Conservation (phyloP, 2,329 filamentous ascomycete species). For the Fusarium sambucinum region DNA sequence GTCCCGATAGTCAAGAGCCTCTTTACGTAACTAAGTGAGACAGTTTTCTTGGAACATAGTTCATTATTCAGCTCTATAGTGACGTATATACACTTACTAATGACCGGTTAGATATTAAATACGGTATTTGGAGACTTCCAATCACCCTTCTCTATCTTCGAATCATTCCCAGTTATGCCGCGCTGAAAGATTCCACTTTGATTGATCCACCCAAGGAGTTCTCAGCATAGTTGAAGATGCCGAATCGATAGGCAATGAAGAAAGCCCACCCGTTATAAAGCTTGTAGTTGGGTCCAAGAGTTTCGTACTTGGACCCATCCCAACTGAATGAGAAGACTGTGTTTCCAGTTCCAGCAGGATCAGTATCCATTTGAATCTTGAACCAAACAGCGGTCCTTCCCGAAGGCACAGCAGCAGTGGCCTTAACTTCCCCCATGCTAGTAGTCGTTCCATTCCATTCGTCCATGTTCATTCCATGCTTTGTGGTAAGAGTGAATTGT, state of each 20-base stretch:
- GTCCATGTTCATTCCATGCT: conserved; percentile 56
- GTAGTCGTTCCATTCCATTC: conserved; percentile 44
- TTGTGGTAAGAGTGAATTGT: conserved; percentile 50
- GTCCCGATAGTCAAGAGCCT: too few relatives aligned
- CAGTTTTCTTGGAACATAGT: neutral
- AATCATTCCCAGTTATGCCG: neutral
- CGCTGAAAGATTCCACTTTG: conserved; percentile 36
- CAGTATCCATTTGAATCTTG: conserved; percentile 41
- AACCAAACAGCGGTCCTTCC: conserved; percentile 43
- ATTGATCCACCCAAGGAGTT: conserved; percentile 55
- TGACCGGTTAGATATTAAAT: rapidly evolving
- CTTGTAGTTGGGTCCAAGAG: conserved; percentile 51
- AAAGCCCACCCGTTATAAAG: conserved; percentile 59
- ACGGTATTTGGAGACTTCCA: neutral
- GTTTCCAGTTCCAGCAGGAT: conserved; percentile 38
- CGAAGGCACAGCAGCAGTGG: conserved; percentile 37
- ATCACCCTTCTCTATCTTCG: neutral
- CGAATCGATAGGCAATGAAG: conserved; percentile 63
- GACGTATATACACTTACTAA: neutral
- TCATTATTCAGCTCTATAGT: neutral
- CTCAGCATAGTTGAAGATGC: conserved; percentile 64
- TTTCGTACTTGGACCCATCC: conserved; percentile 34
- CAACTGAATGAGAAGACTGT: conserved; percentile 40
- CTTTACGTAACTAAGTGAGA: neutral
- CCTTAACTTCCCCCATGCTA: conserved; percentile 34